Base-by-base conservation (phyloP, 108 stramenopile genomes). In the Fistulifera pelliculosa region DNA sequence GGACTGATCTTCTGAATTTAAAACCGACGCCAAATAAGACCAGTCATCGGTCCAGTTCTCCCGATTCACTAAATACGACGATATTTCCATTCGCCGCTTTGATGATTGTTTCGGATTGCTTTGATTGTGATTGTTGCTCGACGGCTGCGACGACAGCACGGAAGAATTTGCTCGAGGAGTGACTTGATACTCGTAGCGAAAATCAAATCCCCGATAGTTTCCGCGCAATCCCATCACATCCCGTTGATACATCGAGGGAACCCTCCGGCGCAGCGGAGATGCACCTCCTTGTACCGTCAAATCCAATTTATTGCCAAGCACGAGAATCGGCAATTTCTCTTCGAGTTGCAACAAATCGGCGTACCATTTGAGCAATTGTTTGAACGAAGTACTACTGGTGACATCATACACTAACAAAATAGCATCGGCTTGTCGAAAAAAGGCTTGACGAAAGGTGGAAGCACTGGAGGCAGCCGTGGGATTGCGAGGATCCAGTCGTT, bases 271-370 rank as follows among this genome's bases (percentile, higher is more conserved):
- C 21, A 45, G 11, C 11, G 16, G 44, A 3, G 19, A 17, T 5
- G 16, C 21, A 5, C 44, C 44, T 22, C 11, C 17, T 41, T 25
- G 31, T 28, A 41, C 48, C 35, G 86, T 49, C 6, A 84, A 56
- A 63, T 90, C 89, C 31, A 81, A 61, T 64, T 90, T 90, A 54
- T 79, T 90, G 13, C 71, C 89, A 16, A 84, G 85, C 44, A 90
- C 74, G 27, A 90, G 57, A 47, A 90, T 69, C 18, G 89, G 83
- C 49, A 86, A 65, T n/a, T 17, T 59, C 44, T 60, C 52, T 52
- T 57, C 52, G 41, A 49, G 45, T 31, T 69, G 56, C 43, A 80
- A 43, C 57, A 77, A 65, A 35, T 90, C 88, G 12, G 77, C 68
- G 52, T 90, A 73, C 84, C 79, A 86, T 47, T 70, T 64, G 50